Percentiles rank a stretch among this genome's conserved stretches.
phyloP scores from a whole-genome alignment of 1,139 yeast species.

The Candida gigantensis region DNA sequence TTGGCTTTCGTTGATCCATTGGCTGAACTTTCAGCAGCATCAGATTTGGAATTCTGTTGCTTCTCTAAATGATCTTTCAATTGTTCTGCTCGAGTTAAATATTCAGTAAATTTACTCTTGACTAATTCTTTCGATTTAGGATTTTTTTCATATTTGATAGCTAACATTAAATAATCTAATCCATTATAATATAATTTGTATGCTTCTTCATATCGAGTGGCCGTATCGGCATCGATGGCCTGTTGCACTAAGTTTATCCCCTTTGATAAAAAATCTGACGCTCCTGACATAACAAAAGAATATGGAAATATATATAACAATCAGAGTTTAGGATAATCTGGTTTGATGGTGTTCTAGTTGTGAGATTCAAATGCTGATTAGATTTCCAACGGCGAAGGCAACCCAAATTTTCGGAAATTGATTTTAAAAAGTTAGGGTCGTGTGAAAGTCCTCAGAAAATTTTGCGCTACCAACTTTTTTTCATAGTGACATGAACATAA shows the following conservation, averaged over 20 bases:
- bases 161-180: conserved; percentile 91
- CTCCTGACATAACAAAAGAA: conserved; percentile 32
- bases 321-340: background rate
- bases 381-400: too few relatives aligned
- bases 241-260: conserved; percentile 92
- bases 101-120: conserved; percentile 86
- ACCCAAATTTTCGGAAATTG: too few relatives aligned
- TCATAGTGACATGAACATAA: too few relatives aligned
- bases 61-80: conserved; percentile 86
- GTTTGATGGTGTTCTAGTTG: background rate
- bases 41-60: conserved; percentile 37
- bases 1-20: conserved; percentile 64
- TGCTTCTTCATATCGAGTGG: conserved; percentile 90
- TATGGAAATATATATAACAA: background rate
- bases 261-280: conserved; percentile 83
- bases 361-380: too few relatives aligned
- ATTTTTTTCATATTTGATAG: conserved; percentile 93
- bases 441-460: too few relatives aligned
- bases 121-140: conserved; percentile 86
- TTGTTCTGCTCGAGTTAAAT: conserved; percentile 90
- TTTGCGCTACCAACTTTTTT: too few relatives aligned
- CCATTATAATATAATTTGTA: conserved; percentile 92
- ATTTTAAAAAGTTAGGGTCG: too few relatives aligned
- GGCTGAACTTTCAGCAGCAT: conserved; percentile 47
- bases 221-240: conserved; percentile 94